Evolutionary conservation across 306 rosid genomes (phyloP).

Genomic region (Quercus aquifolioides): DNA sequence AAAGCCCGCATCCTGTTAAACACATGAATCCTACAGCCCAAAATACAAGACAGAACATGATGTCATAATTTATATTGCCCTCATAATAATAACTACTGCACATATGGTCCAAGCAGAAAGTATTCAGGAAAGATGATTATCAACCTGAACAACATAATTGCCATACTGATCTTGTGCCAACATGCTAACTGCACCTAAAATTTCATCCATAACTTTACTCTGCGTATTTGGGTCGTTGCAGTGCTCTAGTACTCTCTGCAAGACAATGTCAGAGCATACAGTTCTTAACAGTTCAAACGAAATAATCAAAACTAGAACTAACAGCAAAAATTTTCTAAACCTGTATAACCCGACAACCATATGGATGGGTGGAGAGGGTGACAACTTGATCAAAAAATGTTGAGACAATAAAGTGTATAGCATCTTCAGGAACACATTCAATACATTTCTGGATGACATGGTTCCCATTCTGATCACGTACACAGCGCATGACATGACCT

Average conservation of each 20-base stretch:
- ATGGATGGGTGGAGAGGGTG: conserved; percentile 89
- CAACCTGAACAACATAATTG: conserved; percentile 94
- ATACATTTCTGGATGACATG: conserved; percentile 96
- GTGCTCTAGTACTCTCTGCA: conserved; percentile 92
- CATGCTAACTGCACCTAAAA: conserved; percentile 89
- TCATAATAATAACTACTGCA: neutral
- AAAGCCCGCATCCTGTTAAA: neutral
- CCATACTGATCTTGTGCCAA: conserved; percentile 98
- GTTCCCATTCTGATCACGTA: conserved; percentile 97
- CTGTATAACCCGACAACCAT: conserved; percentile 97
- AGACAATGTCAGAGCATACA: neutral
- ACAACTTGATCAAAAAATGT: conserved; percentile 91
- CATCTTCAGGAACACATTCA: conserved; percentile 92
- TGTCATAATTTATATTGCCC: neutral
- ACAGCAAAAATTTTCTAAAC: conserved; percentile 24
- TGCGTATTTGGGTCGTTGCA: conserved; percentile 65
- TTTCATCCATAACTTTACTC: conserved; percentile 88
- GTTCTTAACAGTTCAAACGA: neutral
- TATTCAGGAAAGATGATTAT: conserved; percentile 11
- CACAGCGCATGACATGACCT: conserved; percentile 88
- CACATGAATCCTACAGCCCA: neutral
- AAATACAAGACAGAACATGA: neutral
- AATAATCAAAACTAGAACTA: neutral
- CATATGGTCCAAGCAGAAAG: neutral
- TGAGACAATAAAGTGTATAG: conserved; percentile 70